Base-by-base conservation (phyloP, 2,329 filamentous ascomycete genomes). In the Cercospora nicotianae region DNA sequence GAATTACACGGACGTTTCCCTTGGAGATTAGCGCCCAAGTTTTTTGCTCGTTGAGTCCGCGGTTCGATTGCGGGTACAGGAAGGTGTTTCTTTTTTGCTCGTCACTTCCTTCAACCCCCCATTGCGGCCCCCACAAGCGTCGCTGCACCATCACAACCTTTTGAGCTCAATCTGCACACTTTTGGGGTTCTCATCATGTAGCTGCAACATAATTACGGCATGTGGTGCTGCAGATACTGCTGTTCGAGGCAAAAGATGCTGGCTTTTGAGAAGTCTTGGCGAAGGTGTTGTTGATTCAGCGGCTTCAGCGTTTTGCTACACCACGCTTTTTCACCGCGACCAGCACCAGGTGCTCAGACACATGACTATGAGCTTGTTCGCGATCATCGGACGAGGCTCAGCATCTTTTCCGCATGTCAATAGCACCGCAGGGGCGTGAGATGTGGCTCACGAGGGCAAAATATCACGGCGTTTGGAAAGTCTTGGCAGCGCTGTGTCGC, bases 201-300 rank as follows among this genome's bases (percentile, higher is more conserved):
- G 7, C 20, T 13, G 3, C 10, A 16, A 16, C 26, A 28, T 23
- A 26, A n/a, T 26, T 26, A n/a, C 13, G 20, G 12, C 23, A n/a
- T 55, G 48, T 55, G 48, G 48, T 55, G 23, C 48, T 7, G 23
- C 12, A 30, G 23, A 30, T 55, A 30, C 26, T 23, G 48, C 6
- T 55, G 48, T 13, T 28, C 13, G 48, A 55, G 48, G 48, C 48
- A 55, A 55, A 55, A 55, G 48, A 28, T 28, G 48, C n/a, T 55
- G 48, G 48, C 48, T 55, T 55, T 55, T 55, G 48, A 55, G 23
- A 55, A 55, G 48, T 16, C 48, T 55, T 55, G 48, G 48, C 48
- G 23, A 7, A 23, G 18, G 48, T 55, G 48, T 55, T 28, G 48
- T 26, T 23, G 20, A 28, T n/a, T 26, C 26, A 16, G 23, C 48